phyloP scores from a whole-genome alignment of 2,329 filamentous ascomycete species.

The Gnomoniopsis sp. region DNA sequence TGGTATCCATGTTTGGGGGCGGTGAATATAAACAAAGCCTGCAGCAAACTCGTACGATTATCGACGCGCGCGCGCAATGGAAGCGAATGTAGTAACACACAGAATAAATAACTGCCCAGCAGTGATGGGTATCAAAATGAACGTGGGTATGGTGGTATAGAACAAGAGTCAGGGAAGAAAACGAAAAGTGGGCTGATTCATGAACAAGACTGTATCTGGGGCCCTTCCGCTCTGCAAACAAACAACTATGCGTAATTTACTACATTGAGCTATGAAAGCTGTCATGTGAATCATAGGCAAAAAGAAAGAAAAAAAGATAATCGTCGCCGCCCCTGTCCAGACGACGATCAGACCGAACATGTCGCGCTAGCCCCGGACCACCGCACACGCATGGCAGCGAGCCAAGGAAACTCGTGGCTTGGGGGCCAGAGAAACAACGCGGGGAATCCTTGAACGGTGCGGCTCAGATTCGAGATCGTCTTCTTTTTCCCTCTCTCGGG shows the following conservation, averaged over 20 bases:
- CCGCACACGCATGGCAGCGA: background rate
- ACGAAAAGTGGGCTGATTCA: constrained; percentile 12
- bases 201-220: background rate
- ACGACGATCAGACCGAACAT: constrained; percentile 10
- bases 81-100: background rate
- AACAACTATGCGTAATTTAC: no score
- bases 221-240: background rate
- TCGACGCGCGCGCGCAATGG: no score
- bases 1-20: background rate
- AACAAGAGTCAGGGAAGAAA: background rate
- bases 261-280: background rate
- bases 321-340: constrained; percentile 1
- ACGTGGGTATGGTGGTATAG: background rate
- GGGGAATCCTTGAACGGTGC: background rate
- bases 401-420: background rate
- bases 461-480: background rate
- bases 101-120: constrained; percentile 1
- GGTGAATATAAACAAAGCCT: background rate
- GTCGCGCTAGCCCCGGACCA: constrained; percentile 7
- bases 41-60: background rate
- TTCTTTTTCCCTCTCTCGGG: no score
- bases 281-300: background rate
- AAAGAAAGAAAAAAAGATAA: no score
- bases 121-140: background rate
- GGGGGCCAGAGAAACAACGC: background rate